These are phyloP conservation scores for Pezizomycotina sp. DNA, from an alignment of 2,329 filamentous ascomycete species.

Conservation along the genomic window DNA sequence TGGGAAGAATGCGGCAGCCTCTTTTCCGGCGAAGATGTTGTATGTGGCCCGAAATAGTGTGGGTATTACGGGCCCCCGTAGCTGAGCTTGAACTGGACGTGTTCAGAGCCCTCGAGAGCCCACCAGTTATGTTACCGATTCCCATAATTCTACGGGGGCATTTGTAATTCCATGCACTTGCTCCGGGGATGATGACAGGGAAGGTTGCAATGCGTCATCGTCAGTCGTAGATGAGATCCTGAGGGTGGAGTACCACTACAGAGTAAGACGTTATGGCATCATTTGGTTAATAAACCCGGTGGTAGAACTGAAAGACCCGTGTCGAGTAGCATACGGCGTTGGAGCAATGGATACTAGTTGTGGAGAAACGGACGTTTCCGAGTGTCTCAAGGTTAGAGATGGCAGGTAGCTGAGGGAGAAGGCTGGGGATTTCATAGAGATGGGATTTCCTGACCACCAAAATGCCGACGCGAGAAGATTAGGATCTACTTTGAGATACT, in stretches of 20 bases:
- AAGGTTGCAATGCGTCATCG: slow-evolving; percentile 18
- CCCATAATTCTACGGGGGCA: slow-evolving; percentile 8
- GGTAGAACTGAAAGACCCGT: slow-evolving; percentile 23
- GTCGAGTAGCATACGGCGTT: slow-evolving; percentile 23
- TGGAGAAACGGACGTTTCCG: slow-evolving; percentile 39
- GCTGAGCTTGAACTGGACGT: slow-evolving; percentile 12
- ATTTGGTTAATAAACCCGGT: slow-evolving; percentile 27
- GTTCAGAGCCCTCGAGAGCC: slow-evolving; percentile 13
- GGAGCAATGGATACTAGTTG: slow-evolving; percentile 31
- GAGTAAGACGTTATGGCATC: slow-evolving; percentile 32
- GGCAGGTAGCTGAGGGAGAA: slow-evolving; percentile 54
- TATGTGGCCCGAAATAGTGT: slow-evolving; percentile 8
- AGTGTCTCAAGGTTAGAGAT: slow-evolving; percentile 42
- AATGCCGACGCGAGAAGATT: background rate
- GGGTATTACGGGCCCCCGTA: slow-evolving; percentile 11
- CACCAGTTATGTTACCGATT: slow-evolving; percentile 17
- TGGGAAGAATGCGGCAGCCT: slow-evolving; percentile 3
- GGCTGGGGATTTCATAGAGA: slow-evolving; percentile 48
- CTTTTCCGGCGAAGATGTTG: slow-evolving; percentile 11
- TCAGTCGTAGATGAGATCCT: slow-evolving; percentile 8
- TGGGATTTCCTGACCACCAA: slow-evolving; percentile 38
- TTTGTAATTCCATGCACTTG: slow-evolving; percentile 13
- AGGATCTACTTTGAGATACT: background rate
- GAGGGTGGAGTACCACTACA: slow-evolving; percentile 23
- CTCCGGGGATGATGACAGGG: slow-evolving; percentile 24